phyloP scores from a whole-genome alignment of 352 stramenopile species.

The Thalassiosira mediterranea region DNA sequence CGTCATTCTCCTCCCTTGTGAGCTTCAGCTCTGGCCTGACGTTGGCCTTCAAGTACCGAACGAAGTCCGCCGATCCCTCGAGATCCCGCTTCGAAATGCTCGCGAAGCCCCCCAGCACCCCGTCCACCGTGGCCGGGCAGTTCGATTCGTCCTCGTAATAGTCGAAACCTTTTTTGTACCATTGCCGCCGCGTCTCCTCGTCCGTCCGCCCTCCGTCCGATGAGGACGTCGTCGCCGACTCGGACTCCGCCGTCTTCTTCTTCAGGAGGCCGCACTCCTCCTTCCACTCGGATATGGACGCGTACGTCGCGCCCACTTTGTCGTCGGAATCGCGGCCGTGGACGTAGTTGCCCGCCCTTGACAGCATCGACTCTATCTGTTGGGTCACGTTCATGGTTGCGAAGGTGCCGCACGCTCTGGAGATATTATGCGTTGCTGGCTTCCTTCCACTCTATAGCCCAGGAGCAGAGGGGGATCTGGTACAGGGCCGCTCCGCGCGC shows the following conservation, averaged over 20 bases:
- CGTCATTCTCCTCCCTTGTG: conserved; percentile 25
- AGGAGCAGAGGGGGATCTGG: no score
- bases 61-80: conserved; percentile 62
- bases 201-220: neutral
- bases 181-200: conserved; percentile 45
- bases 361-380: conserved; percentile 44
- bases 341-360: conserved; percentile 37
- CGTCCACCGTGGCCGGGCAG: conserved; percentile 91
- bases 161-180: conserved; percentile 82
- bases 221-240: neutral
- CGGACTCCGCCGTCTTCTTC: neutral
- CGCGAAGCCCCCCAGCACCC: conserved; percentile 89
- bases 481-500: no score
- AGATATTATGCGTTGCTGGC: no score
- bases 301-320: conserved; percentile 18
- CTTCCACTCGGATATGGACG: conserved; percentile 51
- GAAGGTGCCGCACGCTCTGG: no score
- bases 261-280: conserved; percentile 10
- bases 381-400: conserved; percentile 48
- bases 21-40: conserved; percentile 46
- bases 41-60: conserved; percentile 44
- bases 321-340: conserved; percentile 44
- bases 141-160: conserved; percentile 90
- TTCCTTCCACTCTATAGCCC: no score
- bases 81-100: conserved; percentile 72